Evolutionary conservation across 1,139 yeast genomes (phyloP), one percentile per base, ranked within the genome.

Genomic region (Entelexis sorbosivorans): DNA sequence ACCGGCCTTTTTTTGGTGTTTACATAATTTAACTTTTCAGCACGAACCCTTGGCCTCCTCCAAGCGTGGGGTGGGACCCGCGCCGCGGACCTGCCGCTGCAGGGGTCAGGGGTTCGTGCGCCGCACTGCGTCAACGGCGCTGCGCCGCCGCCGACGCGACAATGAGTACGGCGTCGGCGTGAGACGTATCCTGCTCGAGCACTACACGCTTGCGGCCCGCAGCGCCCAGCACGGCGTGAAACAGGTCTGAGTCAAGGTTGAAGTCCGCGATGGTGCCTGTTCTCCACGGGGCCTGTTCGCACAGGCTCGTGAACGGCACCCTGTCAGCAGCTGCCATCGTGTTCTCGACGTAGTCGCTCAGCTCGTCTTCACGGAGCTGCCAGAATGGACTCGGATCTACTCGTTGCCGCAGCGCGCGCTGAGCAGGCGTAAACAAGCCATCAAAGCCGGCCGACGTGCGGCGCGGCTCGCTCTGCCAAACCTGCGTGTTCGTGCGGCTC

Each of bases 11-110:
- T 36, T 38, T 38, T 38, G 11, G 16, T 5, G 13, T 22, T 38
- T 38, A 38, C 40, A 38, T 38, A 38, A 39, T 22, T 22, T 19
- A n/a, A n/a, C n/a, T n/a, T n/a, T n/a, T n/a, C n/a, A n/a, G n/a
- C n/a, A n/a, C n/a, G n/a, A n/a, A n/a, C n/a, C n/a, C n/a, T n/a
- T n/a, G n/a, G n/a, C n/a, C n/a, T n/a, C n/a, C n/a, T n/a, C n/a
- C n/a, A n/a, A n/a, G n/a, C n/a, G n/a, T n/a, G n/a, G n/a, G n/a
- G n/a, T n/a, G n/a, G n/a, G n/a, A n/a, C n/a, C n/a, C n/a, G n/a
- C n/a, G n/a, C n/a, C n/a, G n/a, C n/a, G n/a, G n/a, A n/a, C n/a
- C n/a, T n/a, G n/a, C n/a, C n/a, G n/a, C n/a, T n/a, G n/a, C n/a
- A n/a, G n/a, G n/a, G n/a, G n/a, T n/a, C n/a, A n/a, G n/a, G n/a